Conservation (phyloP, 768 basidiomycete genomes). For the Mycena pura region DNA sequence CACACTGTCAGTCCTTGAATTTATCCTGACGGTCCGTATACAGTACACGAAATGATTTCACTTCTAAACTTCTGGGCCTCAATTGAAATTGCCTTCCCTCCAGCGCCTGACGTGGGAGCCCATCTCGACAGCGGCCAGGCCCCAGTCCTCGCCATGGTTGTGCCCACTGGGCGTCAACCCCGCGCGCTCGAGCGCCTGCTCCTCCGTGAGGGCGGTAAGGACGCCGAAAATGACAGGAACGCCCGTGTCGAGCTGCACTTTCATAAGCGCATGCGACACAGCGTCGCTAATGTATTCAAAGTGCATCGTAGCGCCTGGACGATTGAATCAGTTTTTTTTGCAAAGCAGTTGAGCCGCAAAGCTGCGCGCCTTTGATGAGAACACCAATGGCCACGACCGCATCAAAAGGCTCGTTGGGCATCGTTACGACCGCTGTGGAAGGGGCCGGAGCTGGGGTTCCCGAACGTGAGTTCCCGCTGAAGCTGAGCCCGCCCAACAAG, state of each 20-base stretch:
- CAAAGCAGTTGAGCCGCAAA: too few relatives aligned
- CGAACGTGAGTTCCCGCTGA: constrained; percentile 52
- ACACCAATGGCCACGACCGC: constrained; percentile 98
- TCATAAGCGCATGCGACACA: constrained; percentile 94
- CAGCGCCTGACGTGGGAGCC: constrained; percentile 69
- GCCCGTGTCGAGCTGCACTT: constrained; percentile 90
- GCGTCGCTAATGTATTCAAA: constrained; percentile 98
- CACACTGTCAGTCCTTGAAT: too few relatives aligned
- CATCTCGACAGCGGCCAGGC: constrained; percentile 96
- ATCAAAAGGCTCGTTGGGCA: constrained; percentile 78
- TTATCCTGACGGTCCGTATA: neutral
- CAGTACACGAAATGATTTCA: constrained; percentile 13
- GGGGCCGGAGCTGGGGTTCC: constrained; percentile 57
- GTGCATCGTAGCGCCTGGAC: constrained; percentile 85
- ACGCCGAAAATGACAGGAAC: constrained; percentile 97
- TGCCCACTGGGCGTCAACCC: constrained; percentile 89
- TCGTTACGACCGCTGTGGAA: constrained; percentile 27
- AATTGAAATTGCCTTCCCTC: constrained; percentile 69
- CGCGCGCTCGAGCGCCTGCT: constrained; percentile 94
- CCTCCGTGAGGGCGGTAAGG: constrained; percentile 88
- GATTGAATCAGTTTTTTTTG: neutral
- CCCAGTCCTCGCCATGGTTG: constrained; percentile 99
- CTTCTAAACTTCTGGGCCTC: neutral
- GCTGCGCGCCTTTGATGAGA: constrained; percentile 78
- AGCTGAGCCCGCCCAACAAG: constrained; percentile 71